Evolutionary conservation across 2,329 filamentous ascomycete species (phyloP).

Genomic region (Apiospora arundinis): DNA sequence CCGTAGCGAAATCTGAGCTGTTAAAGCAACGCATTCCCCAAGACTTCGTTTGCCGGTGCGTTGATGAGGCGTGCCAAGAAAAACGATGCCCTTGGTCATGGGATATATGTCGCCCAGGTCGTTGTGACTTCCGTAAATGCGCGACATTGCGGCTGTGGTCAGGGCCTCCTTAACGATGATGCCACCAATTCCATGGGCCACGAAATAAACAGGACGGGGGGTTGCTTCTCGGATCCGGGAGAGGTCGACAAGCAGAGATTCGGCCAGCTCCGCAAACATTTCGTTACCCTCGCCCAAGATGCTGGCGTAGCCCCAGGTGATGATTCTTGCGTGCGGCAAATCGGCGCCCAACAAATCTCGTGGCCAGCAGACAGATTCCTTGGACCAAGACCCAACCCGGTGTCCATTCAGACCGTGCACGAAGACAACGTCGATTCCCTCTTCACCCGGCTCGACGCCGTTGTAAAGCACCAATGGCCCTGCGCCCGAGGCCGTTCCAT

Average conservation of each 20-base stretch:
- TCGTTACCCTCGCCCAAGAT: constrained; percentile 4
- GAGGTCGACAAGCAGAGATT: constrained; percentile 22
- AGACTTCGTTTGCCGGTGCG: constrained; percentile 18
- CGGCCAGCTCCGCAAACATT: constrained; percentile 18
- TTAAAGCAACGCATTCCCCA: constrained; percentile 20
- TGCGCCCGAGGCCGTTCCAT: not conserved
- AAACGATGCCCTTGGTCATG: constrained; percentile 24
- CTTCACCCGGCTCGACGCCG: constrained; percentile 7
- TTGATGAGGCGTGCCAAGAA: constrained; percentile 25
- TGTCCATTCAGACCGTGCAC: constrained; percentile 24
- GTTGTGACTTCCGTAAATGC: constrained; percentile 24
- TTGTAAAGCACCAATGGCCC: constrained; percentile 20
- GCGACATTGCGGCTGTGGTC: constrained; percentile 22
- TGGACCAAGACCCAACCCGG: constrained; percentile 23
- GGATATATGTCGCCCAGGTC: constrained; percentile 24
- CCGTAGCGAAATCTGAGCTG: constrained; percentile 16
- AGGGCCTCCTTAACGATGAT: constrained; percentile 26
- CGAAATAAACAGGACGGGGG: constrained; percentile 23
- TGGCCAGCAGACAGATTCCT: constrained; percentile 25
- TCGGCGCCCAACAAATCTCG: constrained; percentile 23
- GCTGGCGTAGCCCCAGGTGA: constrained; percentile 22
- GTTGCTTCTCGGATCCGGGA: constrained; percentile 5
- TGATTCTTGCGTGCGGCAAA: constrained; percentile 22
- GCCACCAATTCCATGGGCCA: constrained; percentile 26
- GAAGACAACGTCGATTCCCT: constrained; percentile 25